Base-by-base conservation (phyloP, 2,329 filamentous ascomycete genomes). In the Aspergillus transmontanensis region DNA sequence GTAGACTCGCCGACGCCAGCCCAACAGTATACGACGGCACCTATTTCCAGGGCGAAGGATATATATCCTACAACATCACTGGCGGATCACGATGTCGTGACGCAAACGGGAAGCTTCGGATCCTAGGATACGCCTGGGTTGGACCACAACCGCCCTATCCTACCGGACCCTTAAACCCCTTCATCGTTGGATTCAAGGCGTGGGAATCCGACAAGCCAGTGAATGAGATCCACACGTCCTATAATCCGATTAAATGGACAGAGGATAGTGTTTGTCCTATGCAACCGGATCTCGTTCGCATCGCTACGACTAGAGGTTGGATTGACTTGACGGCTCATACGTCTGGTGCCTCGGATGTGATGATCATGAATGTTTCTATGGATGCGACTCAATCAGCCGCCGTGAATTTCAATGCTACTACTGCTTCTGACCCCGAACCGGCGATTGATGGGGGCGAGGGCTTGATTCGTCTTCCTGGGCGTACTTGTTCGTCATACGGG, bases 81-180 rank as follows among this genome's bases (percentile, higher is more conserved):
- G 41, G 41, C 21, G 41, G 41, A 21, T 43, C 19, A 3, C 19
- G 41, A 21, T 43, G 41, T 21, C 41, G 19, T 43, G 41, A 19
- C 10, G n/a, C 23, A 12, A 43, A 23, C 41, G 41, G 41, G 26
- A 6, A 34, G 21, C n/a, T 59, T n/a, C 58, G 58, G 0, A 12
- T 59, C 30, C 46, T 59, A 21, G 58, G 46, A 4, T 59, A 59
- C 21, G 58, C 58, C 14, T 59, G 58, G 58, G 51, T 59, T 4
- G 58, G 58, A 11, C 58, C 58, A 19, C 58, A 28, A 7, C 45
- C 58, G 23, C 58, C 58, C 10, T 54, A 54, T 32, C 58, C 58
- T 11, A 43, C 34, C 16, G 58, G 58, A 2, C n/a, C 30, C 34
- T 4, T 14, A 7, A 59, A 59, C 34, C 34, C 58, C 4, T 51